Base-by-base conservation (phyloP, 2,329 filamentous ascomycete genomes). In the Thielaviopsis populi region DNA sequence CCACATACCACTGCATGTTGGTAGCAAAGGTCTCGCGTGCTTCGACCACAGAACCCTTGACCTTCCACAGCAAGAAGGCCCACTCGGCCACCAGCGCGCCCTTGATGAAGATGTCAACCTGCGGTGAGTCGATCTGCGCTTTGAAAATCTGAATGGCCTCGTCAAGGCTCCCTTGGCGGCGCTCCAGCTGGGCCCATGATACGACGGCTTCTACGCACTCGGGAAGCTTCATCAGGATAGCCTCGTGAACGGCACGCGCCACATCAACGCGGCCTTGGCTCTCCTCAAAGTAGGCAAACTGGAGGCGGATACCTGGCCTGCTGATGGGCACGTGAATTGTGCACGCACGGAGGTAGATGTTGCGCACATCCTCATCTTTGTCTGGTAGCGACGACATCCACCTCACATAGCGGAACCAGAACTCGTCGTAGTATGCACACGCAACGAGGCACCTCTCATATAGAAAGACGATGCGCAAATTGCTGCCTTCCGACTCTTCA, bases 261-360 rank as follows among this genome's bases (percentile, higher is more conserved):
- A 95, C 81, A 67, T 89, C 87, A 30, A 86, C 76, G 46, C 90
- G 84, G 3, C 84, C 89, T 48, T 82, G 80, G 74, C 89, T 87
- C 75, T 99, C 94, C 72, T 99, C 94, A 68, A 96, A 96, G 69
- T 91, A 90, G 15, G 94, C 92, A 77, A 91, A 97, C 72, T 95
- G 89, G 66, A 97, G 79, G 64, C 94, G 85, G 67, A 95, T 86
- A 1, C 85, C 85, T 0, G 92, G 91, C 65, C 87, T 80, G 69
- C 90, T 89, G 70, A 97, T 87, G 2, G 92, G 91, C 0, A 95
- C 89, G 72, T 87, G 96, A 62, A 95, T 75, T 61, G 84, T 91
- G 68, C 88, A 86, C 10, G 92, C 94, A 64, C 91, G 85, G 72
- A 92, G 85, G 72, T 95, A 97, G 68, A 97, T 94, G 73, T 89